Conservation (phyloP, 495 filamentous ascomycete genomes). For the Articulospora tetracladia region DNA sequence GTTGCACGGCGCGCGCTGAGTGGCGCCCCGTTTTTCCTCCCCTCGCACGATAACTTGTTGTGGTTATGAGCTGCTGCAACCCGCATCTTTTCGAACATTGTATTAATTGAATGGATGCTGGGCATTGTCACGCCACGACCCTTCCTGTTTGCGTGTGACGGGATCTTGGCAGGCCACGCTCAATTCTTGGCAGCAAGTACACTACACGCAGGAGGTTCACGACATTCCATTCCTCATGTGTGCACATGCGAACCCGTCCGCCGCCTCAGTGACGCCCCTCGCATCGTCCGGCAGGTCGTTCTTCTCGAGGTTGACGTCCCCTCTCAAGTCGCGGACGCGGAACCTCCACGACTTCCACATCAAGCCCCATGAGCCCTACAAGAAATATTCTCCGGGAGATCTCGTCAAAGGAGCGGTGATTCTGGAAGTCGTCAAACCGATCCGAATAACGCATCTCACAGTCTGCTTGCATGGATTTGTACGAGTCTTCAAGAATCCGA, state of each 20-base stretch:
- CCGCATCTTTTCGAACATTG: not conserved
- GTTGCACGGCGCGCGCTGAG: not conserved
- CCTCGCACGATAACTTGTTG: not conserved
- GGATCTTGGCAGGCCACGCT: slow-evolving; percentile 20
- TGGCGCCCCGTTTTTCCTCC: not conserved
- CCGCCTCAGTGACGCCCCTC: slow-evolving; percentile 17
- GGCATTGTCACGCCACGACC: not conserved
- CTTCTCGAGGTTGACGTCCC: slow-evolving; percentile 54
- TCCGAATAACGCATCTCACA: slow-evolving; percentile 87
- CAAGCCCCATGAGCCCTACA: slow-evolving; percentile 79
- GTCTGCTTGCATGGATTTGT: slow-evolving; percentile 85
- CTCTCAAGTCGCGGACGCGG: slow-evolving; percentile 57
- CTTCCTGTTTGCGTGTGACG: not conserved
- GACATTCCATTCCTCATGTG: slow-evolving; percentile 19
- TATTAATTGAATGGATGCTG: not conserved
- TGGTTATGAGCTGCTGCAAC: not conserved
- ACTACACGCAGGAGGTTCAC: slow-evolving; percentile 6
- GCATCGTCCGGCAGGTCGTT: slow-evolving; percentile 37
- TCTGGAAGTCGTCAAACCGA: slow-evolving; percentile 73
- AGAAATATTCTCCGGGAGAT: slow-evolving; percentile 69
- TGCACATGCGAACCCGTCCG: slow-evolving; percentile 21
- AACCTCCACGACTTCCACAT: slow-evolving; percentile 80
- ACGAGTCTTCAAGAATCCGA: slow-evolving; percentile 77
- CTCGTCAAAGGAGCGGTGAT: slow-evolving; percentile 69
- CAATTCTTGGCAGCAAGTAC: slow-evolving; percentile 25